Evolutionary conservation across 768 basidiomycete genomes (phyloP).

Genomic region (Agrocybe praecox): DNA sequence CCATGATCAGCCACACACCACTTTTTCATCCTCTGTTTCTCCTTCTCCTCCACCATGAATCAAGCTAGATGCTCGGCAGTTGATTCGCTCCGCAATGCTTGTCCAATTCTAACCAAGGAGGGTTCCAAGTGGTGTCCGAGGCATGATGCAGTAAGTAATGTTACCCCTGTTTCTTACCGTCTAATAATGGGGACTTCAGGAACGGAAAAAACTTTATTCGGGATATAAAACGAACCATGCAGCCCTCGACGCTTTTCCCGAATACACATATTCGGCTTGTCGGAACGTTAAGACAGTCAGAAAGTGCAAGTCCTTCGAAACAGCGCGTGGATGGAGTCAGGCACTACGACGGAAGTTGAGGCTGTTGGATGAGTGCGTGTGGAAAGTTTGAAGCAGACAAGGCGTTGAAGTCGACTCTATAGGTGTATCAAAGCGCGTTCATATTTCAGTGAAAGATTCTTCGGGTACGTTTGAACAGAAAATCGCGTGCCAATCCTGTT

Average conservation of each 20-base stretch:
- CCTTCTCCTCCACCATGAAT: background rate
- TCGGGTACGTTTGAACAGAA: slow-evolving; percentile 31
- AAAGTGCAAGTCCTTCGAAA: slow-evolving; percentile 29
- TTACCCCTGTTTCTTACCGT: background rate
- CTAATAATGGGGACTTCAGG: slow-evolving; percentile 7
- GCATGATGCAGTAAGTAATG: slow-evolving; percentile 11
- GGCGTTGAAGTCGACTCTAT: background rate
- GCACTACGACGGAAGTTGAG: slow-evolving; percentile 32
- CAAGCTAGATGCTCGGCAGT: background rate
- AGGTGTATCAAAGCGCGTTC: slow-evolving; percentile 40
- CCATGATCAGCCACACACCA: background rate
- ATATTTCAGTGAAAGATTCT: slow-evolving; percentile 41
- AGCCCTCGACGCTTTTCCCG: slow-evolving; percentile 29
- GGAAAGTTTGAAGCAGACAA: background rate
- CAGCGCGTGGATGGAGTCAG: slow-evolving; percentile 33
- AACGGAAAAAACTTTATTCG: slow-evolving; percentile 37
- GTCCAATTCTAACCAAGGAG: slow-evolving; percentile 8
- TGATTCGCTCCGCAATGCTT: background rate
- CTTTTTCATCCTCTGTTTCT: background rate
- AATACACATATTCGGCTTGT: slow-evolving; percentile 23
- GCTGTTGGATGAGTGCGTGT: slow-evolving; percentile 30
- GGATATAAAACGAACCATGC: slow-evolving; percentile 36
- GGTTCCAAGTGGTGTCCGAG: slow-evolving; percentile 17
- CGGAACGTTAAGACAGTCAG: slow-evolving; percentile 23
- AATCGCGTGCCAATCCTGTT: background rate